These are phyloP conservation scores for Ustilago lituana DNA, from an alignment of 1,284 basidiomycete species.

Conservation along the genomic window DNA sequence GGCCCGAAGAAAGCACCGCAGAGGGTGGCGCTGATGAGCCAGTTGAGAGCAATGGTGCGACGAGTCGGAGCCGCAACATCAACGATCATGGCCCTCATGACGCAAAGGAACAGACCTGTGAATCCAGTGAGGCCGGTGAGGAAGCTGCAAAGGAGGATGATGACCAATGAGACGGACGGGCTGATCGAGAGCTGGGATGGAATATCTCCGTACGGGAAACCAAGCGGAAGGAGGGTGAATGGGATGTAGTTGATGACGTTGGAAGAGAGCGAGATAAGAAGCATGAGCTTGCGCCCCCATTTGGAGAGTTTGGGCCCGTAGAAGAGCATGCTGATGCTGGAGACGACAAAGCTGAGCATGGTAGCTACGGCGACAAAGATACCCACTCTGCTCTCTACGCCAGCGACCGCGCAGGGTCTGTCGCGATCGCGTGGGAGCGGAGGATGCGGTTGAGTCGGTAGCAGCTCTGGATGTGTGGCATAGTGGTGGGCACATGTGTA, in stretches of 20 bases:
- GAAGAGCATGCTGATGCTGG: slow-evolving; percentile 45
- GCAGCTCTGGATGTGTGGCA: slow-evolving; percentile 24
- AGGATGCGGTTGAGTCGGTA: slow-evolving; percentile 24
- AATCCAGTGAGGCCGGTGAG: slow-evolving; percentile 38
- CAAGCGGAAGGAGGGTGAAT: slow-evolving; percentile 36
- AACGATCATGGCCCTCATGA: slow-evolving; percentile 40
- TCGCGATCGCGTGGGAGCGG: slow-evolving; percentile 33
- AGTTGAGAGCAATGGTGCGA: slow-evolving; percentile 33
- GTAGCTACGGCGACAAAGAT: slow-evolving; percentile 38
- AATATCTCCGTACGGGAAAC: slow-evolving; percentile 37
- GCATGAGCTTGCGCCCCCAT: slow-evolving; percentile 46
- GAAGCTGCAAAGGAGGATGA: slow-evolving; percentile 37
- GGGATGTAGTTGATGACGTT: slow-evolving; percentile 45
- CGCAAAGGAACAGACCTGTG: slow-evolving; percentile 33
- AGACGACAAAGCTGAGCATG: slow-evolving; percentile 42
- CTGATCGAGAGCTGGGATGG: slow-evolving; percentile 31
- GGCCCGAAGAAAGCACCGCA: slow-evolving; percentile 44
- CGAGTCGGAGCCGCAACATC: slow-evolving; percentile 39
- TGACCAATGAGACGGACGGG: slow-evolving; percentile 27
- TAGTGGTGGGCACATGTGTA: slow-evolving; percentile 43
- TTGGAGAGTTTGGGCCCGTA: slow-evolving; percentile 38
- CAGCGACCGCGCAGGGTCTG: slow-evolving; percentile 40
- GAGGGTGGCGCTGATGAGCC: slow-evolving; percentile 42
- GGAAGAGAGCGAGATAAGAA: slow-evolving; percentile 34
- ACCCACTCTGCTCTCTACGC: slow-evolving; percentile 44